These are phyloP conservation scores for Globisporangium nagaii DNA, from an alignment of 352 stramenopile genomes.

Conservation along the genomic window DNA sequence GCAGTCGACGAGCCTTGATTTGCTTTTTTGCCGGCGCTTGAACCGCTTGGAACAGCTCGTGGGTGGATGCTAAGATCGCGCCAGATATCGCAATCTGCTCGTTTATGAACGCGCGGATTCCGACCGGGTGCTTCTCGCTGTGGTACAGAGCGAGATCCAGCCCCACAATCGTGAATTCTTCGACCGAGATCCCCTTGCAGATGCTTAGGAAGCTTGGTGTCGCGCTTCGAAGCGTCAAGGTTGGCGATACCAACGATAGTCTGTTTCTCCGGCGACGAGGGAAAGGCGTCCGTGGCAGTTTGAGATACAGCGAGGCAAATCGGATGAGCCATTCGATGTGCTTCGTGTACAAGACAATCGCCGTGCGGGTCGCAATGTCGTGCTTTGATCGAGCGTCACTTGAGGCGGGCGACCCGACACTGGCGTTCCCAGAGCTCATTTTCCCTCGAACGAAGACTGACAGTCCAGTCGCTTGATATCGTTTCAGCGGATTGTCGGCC, in stretches of 20 bases:
- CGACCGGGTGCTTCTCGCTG: conserved; percentile 58
- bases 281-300: conserved; percentile 21
- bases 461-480: conserved; percentile 28
- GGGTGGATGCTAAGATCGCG: conserved; percentile 24
- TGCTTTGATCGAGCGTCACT: conserved; percentile 31
- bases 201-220: conserved; percentile 19
- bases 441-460: conserved; percentile 40
- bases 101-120: conserved; percentile 65
- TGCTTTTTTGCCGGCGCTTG: not conserved
- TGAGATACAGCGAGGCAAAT: conserved; percentile 46
- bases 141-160: conserved; percentile 68
- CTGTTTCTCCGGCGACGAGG: conserved; percentile 11
- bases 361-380: conserved; percentile 47
- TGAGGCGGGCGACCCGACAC: not conserved
- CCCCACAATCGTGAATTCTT: conserved; percentile 55
- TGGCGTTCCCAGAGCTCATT: conserved; percentile 21
- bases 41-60: conserved; percentile 18
- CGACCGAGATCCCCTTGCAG: conserved; percentile 36
- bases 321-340: conserved; percentile 71
- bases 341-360: conserved; percentile 69
- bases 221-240: not conserved
- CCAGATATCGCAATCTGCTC: conserved; percentile 46
- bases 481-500: conserved; percentile 10
- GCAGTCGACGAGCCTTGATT: conserved; percentile 17
- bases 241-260: not conserved